Base-by-base conservation (phyloP, 1,284 basidiomycete genomes). In the Puccinia horiana region DNA sequence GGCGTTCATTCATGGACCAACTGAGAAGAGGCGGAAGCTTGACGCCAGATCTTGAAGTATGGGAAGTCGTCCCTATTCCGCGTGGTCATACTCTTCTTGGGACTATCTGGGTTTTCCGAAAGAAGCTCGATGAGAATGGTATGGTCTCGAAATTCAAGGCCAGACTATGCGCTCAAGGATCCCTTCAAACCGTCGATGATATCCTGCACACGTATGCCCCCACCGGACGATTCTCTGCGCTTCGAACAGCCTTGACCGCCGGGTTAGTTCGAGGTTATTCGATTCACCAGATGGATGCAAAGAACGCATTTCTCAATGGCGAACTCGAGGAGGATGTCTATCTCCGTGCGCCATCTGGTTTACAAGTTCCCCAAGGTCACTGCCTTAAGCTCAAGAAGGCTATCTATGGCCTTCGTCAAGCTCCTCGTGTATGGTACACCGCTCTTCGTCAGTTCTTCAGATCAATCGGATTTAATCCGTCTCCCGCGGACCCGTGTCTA, bases 91-190 rank as follows among this genome's bases (percentile, higher is more conserved):
- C 6, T 54, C 32, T 56, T 5, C n/a, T 74, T 11, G 35, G 35
- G 9, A 52, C 72, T 5, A 37, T 56, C 52, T 74, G 72, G 72
- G 72, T 74, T 11, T 74, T 74, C 26, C 18, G n/a, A n/a, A n/a
- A n/a, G n/a, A n/a, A n/a, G n/a, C n/a, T n/a, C n/a, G n/a, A n/a
- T n/a, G 44, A 5, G 14, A 47, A 23, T 11, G 11, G 67, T 35
- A n/a, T n/a, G n/a, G n/a, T n/a, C n/a, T n/a, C n/a, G n/a, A 65
- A 77, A 67, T 44, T 23, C n/a, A 67, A 77, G 42, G 61, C 76
- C 1, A 20, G 61, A 47, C 29, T 65, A 1, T 54, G 49, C 6
- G 40, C 56, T 8, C 76, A 77, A n/a, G 76, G 76, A 26, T 44
- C 16, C 18, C 40, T 14, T 44, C 76, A 77, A 76, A 37, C 29